A percentile compares a stretch with the other conserved stretches of the same genome.
Conservation (phyloP, 2,329 filamentous ascomycete species). For the Epichloe sibirici region DNA sequence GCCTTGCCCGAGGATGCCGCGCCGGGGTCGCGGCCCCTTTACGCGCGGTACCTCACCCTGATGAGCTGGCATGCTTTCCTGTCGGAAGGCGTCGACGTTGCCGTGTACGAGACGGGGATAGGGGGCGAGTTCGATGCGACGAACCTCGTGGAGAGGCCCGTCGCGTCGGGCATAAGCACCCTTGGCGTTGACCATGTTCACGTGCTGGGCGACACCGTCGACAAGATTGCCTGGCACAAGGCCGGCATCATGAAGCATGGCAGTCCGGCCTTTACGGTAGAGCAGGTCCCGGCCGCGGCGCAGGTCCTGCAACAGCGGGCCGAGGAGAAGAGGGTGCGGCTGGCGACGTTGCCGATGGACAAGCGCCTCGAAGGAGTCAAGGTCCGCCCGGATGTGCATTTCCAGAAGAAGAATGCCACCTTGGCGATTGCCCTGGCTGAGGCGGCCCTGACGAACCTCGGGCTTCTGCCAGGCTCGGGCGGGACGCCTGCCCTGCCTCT, state of each 20-base stretch:
- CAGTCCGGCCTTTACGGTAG: conserved; percentile 43
- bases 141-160: conserved; percentile 47
- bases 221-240: conserved; percentile 63
- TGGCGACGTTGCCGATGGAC: conserved; percentile 36
- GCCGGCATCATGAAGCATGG: conserved; percentile 56
- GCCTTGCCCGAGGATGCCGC: conserved; percentile 21
- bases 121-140: conserved; percentile 63
- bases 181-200: conserved; percentile 58
- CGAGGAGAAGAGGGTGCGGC: conserved; percentile 34
- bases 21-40: conserved; percentile 36
- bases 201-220: conserved; percentile 48
- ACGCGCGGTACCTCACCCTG: conserved; percentile 52
- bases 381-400: conserved; percentile 39
- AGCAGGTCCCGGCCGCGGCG: conserved; percentile 34
- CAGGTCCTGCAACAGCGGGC: conserved; percentile 39
- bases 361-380: conserved; percentile 31
- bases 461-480: conserved; percentile 15
- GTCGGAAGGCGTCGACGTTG: conserved; percentile 46
- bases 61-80: conserved; percentile 56
- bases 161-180: conserved; percentile 49
- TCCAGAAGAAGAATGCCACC: conserved; percentile 48
- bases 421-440: conserved; percentile 41
- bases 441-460: conserved; percentile 32
- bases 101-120: conserved; percentile 55
- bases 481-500: conserved; percentile 33